These are phyloP conservation scores for Phytophthora europaea DNA, from an alignment of 352 stramenopile species.

Conservation along the genomic window DNA sequence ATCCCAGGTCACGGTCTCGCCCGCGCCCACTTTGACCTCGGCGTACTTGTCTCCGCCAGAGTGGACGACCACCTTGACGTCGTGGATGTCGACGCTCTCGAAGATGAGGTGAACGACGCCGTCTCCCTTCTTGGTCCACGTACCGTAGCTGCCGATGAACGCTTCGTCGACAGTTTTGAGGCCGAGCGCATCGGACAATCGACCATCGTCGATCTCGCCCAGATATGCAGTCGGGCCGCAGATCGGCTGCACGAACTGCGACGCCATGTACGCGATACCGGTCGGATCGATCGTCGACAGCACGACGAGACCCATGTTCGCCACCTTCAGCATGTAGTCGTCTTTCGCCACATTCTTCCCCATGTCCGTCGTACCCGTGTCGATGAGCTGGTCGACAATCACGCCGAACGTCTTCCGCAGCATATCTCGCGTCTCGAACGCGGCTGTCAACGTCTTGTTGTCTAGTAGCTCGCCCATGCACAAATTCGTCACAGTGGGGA, in stretches of 20 bases:
- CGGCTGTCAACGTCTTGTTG: conserved; percentile 23
- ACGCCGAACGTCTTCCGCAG: conserved; percentile 32
- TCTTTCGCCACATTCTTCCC: conserved; percentile 19
- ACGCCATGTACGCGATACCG: conserved; percentile 35
- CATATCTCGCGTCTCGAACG: conserved; percentile 29
- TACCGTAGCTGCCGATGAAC: conserved; percentile 38
- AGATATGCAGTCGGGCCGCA: conserved; percentile 34
- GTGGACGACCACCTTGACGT: conserved; percentile 27
- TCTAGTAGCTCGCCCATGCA: conserved; percentile 29
- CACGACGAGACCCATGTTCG: conserved; percentile 43
- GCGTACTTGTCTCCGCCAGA: conserved; percentile 16
- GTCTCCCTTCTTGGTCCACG: conserved; percentile 34
- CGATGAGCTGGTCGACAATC: conserved; percentile 33
- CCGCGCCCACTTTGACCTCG: conserved; percentile 15
- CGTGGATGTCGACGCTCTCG: conserved; percentile 24
- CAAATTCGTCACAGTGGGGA: conserved; percentile 24
- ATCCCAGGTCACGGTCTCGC: conserved; percentile 18
- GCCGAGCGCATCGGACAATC: conserved; percentile 21
- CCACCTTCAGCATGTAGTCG: conserved; percentile 40
- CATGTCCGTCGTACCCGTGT: conserved; percentile 18
- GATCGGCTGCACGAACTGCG: conserved; percentile 47
- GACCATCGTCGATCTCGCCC: conserved; percentile 27
- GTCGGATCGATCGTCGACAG: conserved; percentile 48
- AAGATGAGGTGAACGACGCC: conserved; percentile 33
- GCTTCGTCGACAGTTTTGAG: conserved; percentile 25